Evolutionary conservation across 495 filamentous ascomycete species (phyloP), one percentile per base, ranked within the genome.

Genomic region (Eremomyces bilateralis): DNA sequence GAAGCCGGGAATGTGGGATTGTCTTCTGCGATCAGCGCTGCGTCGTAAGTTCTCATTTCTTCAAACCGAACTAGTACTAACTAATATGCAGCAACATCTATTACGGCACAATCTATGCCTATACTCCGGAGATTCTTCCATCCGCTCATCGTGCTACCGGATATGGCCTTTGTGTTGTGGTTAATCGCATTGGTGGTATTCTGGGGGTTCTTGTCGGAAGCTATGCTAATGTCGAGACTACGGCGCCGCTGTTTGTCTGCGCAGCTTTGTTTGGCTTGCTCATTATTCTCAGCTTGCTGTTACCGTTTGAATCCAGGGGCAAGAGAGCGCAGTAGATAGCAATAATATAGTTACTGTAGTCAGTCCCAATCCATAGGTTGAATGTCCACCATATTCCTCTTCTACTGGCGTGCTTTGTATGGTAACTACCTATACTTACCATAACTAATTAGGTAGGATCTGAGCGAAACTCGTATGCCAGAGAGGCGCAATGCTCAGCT

Each of bases 21-120:
- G 3, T 50, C 49, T 3, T 52, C 52, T 13, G 56, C 58, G 0
- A 62, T 62, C 21, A 53, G 51, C 0, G 56, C 57, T 0, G 48
- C 54, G 1, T 54, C 53, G 15, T 36, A 19, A 30, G 34, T 36
- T 15, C 12, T 18, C 11, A 4, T 21, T 4, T 10, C 3, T 32
- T 29, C 12, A 11, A 12, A 13, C 4, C 12, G n/a, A 1, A 20
- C 15, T 16, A 31, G 20, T 33, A 19, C 27, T 38, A 15, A 32
- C 15, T 20, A 21, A n/a, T 20, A 3, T 38, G 12, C 22, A 31
- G 27, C 5, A 56, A 61, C 34, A 62, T 63, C 24, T 63, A 60
- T 45, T 63, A 63, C 31, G 56, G 52, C 6, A 60, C 57, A 1
- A 52, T 61, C 0, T 62, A 62, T 35, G 59, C 58, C 5, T 62